Evolutionary conservation across 2,329 filamentous ascomycete species (phyloP).

Genomic region (Trichoderma atrobrunneum): DNA sequence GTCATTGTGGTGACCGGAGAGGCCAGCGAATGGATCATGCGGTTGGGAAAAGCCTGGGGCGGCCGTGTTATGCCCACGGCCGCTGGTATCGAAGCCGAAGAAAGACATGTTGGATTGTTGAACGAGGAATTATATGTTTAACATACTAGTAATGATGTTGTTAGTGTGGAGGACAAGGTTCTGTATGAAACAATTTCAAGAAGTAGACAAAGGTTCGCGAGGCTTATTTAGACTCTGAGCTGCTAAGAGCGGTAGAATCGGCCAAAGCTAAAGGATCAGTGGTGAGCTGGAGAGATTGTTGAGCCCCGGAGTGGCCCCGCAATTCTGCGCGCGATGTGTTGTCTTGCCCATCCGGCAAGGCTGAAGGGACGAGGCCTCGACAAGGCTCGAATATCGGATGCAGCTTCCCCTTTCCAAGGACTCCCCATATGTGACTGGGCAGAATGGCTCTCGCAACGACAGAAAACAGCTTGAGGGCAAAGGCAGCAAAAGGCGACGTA

Average conservation of each 20-base stretch:
- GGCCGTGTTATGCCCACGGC: conserved; percentile 58
- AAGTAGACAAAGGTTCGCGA: background rate
- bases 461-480: background rate
- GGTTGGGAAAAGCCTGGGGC: conserved; percentile 79
- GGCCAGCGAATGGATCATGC: conserved; percentile 83
- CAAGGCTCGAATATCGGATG: background rate
- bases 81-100: conserved; percentile 77
- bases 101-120: conserved; percentile 67
- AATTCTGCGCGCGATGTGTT: background rate
- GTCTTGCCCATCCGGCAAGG: background rate
- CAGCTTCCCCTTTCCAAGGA: background rate
- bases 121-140: conserved; percentile 20
- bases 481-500: conserved; percentile 25
- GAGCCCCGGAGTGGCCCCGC: background rate
- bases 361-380: background rate
- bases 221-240: background rate
- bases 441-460: no score
- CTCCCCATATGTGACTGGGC: background rate
- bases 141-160: conserved; percentile 24
- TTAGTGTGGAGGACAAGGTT: conserved; percentile 21
- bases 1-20: conserved; percentile 64
- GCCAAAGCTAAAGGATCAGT: background rate
- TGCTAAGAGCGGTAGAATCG: background rate
- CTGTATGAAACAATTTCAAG: background rate
- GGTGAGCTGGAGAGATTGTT: background rate